Conservation (phyloP, 2,329 filamentous ascomycete genomes). For the Colletotrichum shisoi region DNA sequence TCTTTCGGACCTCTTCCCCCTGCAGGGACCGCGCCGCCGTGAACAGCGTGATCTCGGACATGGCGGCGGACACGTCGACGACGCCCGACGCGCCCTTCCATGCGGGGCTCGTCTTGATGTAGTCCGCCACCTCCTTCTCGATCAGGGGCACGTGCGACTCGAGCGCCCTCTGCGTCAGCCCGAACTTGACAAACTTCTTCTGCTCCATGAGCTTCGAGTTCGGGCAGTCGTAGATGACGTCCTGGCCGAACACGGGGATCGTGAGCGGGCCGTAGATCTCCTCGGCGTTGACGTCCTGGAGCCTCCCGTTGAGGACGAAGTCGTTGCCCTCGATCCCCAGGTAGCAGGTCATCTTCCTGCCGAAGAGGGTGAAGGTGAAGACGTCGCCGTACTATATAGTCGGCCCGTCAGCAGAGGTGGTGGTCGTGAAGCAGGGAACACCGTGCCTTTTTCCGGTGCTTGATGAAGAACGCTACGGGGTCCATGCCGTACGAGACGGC, state of each 20-base stretch:
- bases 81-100: too few species aligned
- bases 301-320: slow-evolving; percentile 64
- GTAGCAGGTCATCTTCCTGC: too few species aligned
- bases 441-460: too few species aligned
- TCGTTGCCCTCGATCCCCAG: slow-evolving; percentile 57
- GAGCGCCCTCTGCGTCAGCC: slow-evolving; percentile 71
- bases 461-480: too few species aligned
- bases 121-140: slow-evolving; percentile 66
- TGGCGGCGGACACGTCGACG: slow-evolving; percentile 43
- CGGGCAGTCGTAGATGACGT: slow-evolving; percentile 85
- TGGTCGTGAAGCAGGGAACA: too few species aligned
- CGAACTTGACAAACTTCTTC: slow-evolving; percentile 82
- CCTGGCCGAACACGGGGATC: slow-evolving; percentile 72
- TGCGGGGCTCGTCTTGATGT: too few species aligned
- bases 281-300: slow-evolving; percentile 62
- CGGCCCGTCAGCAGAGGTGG: too few species aligned
- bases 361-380: too few species aligned
- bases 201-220: slow-evolving; percentile 89
- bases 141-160: slow-evolving; percentile 75
- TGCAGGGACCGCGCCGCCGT: slow-evolving; percentile 80
- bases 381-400: too few species aligned
- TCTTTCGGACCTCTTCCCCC: slow-evolving; percentile 76
- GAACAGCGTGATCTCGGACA: slow-evolving; percentile 82
- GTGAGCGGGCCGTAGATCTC: slow-evolving; percentile 62
- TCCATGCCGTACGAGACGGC: too few species aligned